Base-by-base conservation (phyloP, 345 rosid genomes). In the Syzygium aromaticum region DNA sequence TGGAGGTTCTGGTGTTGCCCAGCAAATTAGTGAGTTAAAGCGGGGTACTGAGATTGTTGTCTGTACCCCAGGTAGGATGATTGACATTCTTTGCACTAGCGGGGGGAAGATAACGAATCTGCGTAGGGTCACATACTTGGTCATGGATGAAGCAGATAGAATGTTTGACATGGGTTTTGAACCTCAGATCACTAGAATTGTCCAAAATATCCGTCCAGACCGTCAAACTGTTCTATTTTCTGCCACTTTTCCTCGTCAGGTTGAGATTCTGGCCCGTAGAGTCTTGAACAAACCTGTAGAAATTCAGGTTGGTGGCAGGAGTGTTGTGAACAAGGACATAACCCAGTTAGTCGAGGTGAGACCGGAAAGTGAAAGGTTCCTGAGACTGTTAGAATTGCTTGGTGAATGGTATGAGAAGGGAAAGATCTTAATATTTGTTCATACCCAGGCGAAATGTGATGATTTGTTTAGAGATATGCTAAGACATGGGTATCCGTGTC, bases 91-190 rank as follows among this genome's bases (percentile, higher is more conserved):
- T 86, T 95, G 99, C 90, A 96, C 99, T 19, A 97, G 98, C 87
- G 94, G 96, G 59, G 99, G 99, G 7, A 95, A 97, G 92, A 96
- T 96, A 87, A 94, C 97, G 12, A 97, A 97, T 90, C 93, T 97
- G 87, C 93, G 94, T 17, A 93, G 99, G 87, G 99, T 95, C 87
- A 95, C 99, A 13, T 95, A 93, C 89, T 90, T 97, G 86, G 99
- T 95, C 78, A 94, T 97, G 99, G 99, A 98, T 91, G 99, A 98
- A 93, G 98, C 99, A 30, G 99, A 96, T 93, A 92, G 99, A 84
- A 98, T 98, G 99, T 96, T 96, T 89, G 99, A 98, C 93, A 95
- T 95, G 99, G 99, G 99, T 30, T 96, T 96, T 90, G 99, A 96
- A 91, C 98, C 99, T 85, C 99, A 96, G 85, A 98, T 96, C 82